phyloP scores from a whole-genome alignment of 1,139 yeast genomes.

The Geotrichum macrosporum region DNA sequence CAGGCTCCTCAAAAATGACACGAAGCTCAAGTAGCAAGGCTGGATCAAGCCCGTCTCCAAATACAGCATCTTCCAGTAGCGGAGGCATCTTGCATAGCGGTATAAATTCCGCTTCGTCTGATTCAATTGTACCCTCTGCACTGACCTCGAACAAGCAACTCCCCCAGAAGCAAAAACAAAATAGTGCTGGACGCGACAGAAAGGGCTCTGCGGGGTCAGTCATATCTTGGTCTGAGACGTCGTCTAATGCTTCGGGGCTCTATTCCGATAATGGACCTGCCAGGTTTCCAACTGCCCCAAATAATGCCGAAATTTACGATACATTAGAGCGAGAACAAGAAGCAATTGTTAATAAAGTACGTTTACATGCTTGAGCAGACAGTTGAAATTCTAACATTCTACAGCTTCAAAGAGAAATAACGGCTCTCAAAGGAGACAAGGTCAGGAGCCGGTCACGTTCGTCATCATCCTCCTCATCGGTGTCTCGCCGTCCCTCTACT shows the following conservation, averaged over 20 bases:
- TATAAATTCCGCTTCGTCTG: background rate
- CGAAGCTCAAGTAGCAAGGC: background rate
- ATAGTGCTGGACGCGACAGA: background rate
- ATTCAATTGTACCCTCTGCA: background rate
- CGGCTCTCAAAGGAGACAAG: constrained; percentile 31
- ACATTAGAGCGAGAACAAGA: constrained; percentile 35
- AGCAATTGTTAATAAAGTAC: constrained; percentile 37
- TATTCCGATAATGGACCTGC: constrained; percentile 10
- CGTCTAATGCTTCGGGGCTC: background rate
- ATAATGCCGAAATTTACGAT: constrained; percentile 19
- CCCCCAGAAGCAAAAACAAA: background rate
- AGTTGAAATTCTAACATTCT: constrained; percentile 1
- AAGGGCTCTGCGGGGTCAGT: constrained; percentile 4
- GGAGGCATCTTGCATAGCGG: background rate
- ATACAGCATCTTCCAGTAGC: background rate
- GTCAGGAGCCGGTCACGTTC: constrained; percentile 34
- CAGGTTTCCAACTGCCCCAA: constrained; percentile 20
- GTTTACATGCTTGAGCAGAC: background rate
- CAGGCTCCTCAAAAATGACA: background rate
- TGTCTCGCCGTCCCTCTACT: constrained; percentile 33
- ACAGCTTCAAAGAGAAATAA: constrained; percentile 37
- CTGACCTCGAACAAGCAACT: background rate
- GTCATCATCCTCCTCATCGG: constrained; percentile 33
- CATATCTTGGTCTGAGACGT: constrained; percentile 10
- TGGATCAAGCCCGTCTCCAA: background rate